phyloP scores from a whole-genome alignment of 306 rosid species.

The Vicia sativa region DNA sequence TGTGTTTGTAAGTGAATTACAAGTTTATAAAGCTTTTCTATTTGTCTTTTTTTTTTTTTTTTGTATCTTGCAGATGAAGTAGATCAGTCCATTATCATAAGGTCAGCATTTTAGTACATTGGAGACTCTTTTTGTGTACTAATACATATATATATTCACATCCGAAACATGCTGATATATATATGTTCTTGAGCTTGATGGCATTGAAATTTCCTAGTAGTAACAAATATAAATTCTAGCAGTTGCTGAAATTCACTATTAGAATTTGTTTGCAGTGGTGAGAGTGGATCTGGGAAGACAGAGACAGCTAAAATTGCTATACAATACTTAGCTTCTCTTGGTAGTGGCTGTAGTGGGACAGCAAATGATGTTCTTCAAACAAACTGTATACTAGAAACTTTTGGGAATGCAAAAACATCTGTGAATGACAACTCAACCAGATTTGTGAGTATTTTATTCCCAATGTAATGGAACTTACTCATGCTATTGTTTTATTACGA shows the following conservation, averaged over 20 bases:
- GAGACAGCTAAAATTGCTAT: constrained; percentile 82
- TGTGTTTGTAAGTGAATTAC: constrained; percentile 32
- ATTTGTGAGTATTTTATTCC: constrained; percentile 67
- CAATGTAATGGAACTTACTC: constrained; percentile 17
- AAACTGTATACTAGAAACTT: constrained; percentile 74
- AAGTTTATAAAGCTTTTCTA: constrained; percentile 40
- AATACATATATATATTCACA: no score
- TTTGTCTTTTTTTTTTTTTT: no score
- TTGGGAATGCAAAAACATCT: constrained; percentile 88
- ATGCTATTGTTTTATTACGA: constrained; percentile 27
- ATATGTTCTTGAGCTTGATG: constrained; percentile 26
- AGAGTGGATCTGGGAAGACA: constrained; percentile 97
- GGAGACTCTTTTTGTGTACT: constrained; percentile 28
- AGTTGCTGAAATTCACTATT: constrained; percentile 22
- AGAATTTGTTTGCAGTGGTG: constrained; percentile 67
- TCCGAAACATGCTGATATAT: no score
- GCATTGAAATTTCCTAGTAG: constrained; percentile 13
- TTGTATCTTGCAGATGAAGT: constrained; percentile 67
- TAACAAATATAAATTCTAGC: not conserved
- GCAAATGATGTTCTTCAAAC: constrained; percentile 61
- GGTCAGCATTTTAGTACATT: constrained; percentile 54
- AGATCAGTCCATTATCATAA: constrained; percentile 85
- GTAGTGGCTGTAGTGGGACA: constrained; percentile 53
- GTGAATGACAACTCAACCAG: constrained; percentile 79
- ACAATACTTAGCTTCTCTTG: constrained; percentile 71